Percentiles rank a stretch among this genome's conserved stretches.
These are phyloP conservation scores for Hemileccinum rubropunctum DNA, from an alignment of 768 basidiomycete genomes.

Conservation along the genomic window DNA sequence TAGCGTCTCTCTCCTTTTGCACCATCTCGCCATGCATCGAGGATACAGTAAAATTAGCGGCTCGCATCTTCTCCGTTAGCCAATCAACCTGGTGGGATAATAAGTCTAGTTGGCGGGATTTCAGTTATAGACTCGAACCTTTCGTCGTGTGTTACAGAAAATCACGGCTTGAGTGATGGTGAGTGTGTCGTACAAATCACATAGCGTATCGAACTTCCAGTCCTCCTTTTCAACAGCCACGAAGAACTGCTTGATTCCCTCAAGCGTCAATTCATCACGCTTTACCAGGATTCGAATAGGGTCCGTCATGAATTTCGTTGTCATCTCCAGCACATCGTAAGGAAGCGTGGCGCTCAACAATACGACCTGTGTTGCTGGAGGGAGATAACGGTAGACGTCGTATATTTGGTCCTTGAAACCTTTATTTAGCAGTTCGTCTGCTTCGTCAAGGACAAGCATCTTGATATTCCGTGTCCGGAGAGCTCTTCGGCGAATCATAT, in stretches of 20 bases:
- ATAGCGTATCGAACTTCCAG: slow-evolving; percentile 98
- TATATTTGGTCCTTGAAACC: slow-evolving; percentile 99
- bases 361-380: slow-evolving; percentile 96
- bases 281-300: slow-evolving; percentile 98
- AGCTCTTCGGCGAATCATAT: slow-evolving; percentile 95
- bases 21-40: slow-evolving; percentile 97
- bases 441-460: slow-evolving; percentile 93
- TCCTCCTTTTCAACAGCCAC: slow-evolving; percentile 99
- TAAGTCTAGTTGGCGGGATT: slow-evolving; percentile 5
- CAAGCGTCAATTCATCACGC: slow-evolving; percentile 97
- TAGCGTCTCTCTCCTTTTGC: slow-evolving; percentile 92
- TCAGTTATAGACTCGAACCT: slow-evolving; percentile 50
- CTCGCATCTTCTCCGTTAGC: slow-evolving; percentile 98
- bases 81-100: slow-evolving; percentile 73
- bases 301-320: slow-evolving; percentile 99
- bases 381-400: slow-evolving; percentile 96
- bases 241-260: slow-evolving; percentile 96
- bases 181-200: slow-evolving; percentile 96
- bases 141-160: slow-evolving; percentile 97
- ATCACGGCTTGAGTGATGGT: slow-evolving; percentile 99
- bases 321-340: slow-evolving; percentile 97
- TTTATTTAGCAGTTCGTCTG: slow-evolving; percentile 94
- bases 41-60: slow-evolving; percentile 98
- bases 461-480: slow-evolving; percentile 97
- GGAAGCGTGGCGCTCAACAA: slow-evolving; percentile 94